Base-by-base conservation (phyloP, 2,329 filamentous ascomycete genomes). In the Thyridium curvatum region DNA sequence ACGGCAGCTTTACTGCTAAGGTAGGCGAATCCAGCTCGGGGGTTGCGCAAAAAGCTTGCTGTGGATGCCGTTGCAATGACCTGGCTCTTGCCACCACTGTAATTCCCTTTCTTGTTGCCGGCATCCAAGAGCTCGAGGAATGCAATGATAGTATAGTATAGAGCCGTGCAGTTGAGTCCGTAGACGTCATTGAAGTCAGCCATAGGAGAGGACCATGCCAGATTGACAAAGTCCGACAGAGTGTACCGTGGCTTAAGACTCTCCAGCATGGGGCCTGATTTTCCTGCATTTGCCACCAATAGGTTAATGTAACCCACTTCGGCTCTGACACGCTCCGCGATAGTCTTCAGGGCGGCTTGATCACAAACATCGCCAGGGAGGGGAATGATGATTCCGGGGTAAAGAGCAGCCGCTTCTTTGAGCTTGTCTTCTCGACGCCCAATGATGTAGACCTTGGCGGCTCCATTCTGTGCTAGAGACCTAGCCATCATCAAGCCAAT, bases 1-100 rank as follows among this genome's bases (percentile, higher is more conserved):
- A 82, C 72, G 0, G 79, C 84, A 1, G 75, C 80, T 58, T 89
- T 88, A 48, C 75, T 78, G 0, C 74, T 71, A 43, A 80, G 79
- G 59, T 87, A 86, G 2, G 73, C 69, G 48, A 84, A 84, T 47
- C 83, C 72, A n/a, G 76, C 71, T 46, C 77, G 71, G 0, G 71
- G 58, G 15, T 71, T 62, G 28, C 82, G 72, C 54, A 81, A 74
- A 41, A 79, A 78, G 2, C 74, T 78, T 0, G 72, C 76, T 51
- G 86, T 79, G 35, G 74, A 82, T 13, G 73, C 72, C 31, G 80
- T 85, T 44, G 84, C 59, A 30, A 60, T 49, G 28, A 60, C 50
- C 36, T 62, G 59, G 4, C 54, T 55, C 32, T 46, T 53, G 26
- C 52, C 39, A 33, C 45, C 15, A 14, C 29, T 18, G 2, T 49